phyloP scores from a whole-genome alignment of 768 basidiomycete genomes.

The Termitomyces sp. region DNA sequence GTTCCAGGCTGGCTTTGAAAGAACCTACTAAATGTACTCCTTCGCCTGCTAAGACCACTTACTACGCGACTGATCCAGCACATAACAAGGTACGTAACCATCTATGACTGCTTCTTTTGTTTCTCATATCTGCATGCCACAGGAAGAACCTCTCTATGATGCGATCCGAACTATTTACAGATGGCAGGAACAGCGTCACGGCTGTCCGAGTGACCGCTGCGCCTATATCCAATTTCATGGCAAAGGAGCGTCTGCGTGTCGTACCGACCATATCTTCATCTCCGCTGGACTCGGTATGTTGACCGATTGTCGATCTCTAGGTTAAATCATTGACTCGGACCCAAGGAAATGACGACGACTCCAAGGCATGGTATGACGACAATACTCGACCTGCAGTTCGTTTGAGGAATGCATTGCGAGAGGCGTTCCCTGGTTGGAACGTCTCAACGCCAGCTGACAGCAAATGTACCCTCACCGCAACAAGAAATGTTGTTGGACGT shows the following conservation, averaged over 20 bases:
- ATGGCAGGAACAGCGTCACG: slow-evolving; percentile 36
- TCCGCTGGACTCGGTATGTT: slow-evolving; percentile 42
- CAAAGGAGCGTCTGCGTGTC: slow-evolving; percentile 36
- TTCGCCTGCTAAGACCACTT: slow-evolving; percentile 15
- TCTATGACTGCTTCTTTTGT: background rate
- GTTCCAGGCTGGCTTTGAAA: slow-evolving; percentile 32
- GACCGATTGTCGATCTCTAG: too few species aligned
- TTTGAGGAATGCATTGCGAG: slow-evolving; percentile 27
- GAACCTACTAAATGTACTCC: slow-evolving; percentile 32
- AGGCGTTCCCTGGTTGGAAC: slow-evolving; percentile 33
- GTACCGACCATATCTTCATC: slow-evolving; percentile 38
- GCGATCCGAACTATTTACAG: slow-evolving; percentile 33
- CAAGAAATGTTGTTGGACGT: slow-evolving; percentile 43
- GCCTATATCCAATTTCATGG: slow-evolving; percentile 49
- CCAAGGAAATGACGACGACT: slow-evolving; percentile 20
- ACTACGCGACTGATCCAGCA: slow-evolving; percentile 44
- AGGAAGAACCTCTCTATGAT: slow-evolving; percentile 45
- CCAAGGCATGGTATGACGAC: slow-evolving; percentile 36
- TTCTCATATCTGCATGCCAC: background rate
- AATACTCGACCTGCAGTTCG: slow-evolving; percentile 33
- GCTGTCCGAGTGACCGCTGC: slow-evolving; percentile 37
- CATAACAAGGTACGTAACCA: slow-evolving; percentile 37
- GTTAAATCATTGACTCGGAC: background rate
- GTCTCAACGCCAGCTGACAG: slow-evolving; percentile 40
- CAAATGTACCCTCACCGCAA: slow-evolving; percentile 38